A percentile compares a stretch with the other conserved stretches of the same genome.
Conservation (phyloP, 2,329 filamentous ascomycete species). For the Apiospora aurea region DNA sequence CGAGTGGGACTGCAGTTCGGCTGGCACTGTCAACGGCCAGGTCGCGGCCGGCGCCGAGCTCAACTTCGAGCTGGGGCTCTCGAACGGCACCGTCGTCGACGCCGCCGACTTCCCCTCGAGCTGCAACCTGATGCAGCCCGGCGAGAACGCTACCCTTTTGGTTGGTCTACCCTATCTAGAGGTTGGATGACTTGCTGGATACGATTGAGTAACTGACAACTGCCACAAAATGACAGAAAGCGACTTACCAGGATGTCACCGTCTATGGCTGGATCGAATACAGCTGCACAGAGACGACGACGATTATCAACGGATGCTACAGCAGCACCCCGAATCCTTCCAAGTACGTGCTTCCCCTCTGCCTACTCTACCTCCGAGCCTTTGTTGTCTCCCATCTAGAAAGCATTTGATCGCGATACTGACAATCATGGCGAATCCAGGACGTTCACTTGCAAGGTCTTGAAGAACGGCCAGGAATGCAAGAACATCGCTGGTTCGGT, state of each 20-base stretch:
- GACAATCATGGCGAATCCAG: not conserved
- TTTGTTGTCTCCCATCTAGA: too few relatives aligned
- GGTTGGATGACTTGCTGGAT: not conserved
- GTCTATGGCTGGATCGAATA: slow-evolving; percentile 24
- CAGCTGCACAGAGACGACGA: not conserved
- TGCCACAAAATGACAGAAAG: not conserved
- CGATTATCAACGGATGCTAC: not conserved
- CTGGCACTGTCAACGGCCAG: slow-evolving; percentile 23
- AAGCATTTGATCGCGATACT: not conserved
- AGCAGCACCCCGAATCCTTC: not conserved
- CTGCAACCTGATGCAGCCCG: slow-evolving; percentile 22
- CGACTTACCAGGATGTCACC: not conserved
- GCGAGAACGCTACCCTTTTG: slow-evolving; percentile 10
- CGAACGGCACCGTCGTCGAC: not conserved
- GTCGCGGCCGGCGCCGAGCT: slow-evolving; percentile 11
- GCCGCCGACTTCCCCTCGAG: slow-evolving; percentile 14
- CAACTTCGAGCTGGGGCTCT: slow-evolving; percentile 11
- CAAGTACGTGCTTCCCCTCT: not conserved
- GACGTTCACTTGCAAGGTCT: slow-evolving; percentile 19
- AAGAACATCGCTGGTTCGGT: not conserved
- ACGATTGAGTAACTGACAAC: not conserved
- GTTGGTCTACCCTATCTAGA: not conserved
- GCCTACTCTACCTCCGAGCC: too few relatives aligned
- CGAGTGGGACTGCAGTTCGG: slow-evolving; percentile 21
- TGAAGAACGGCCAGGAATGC: slow-evolving; percentile 23